These are phyloP conservation scores for Glaciozyma antarctica DNA, from an alignment of 768 basidiomycete genomes.

Conservation along the genomic window DNA sequence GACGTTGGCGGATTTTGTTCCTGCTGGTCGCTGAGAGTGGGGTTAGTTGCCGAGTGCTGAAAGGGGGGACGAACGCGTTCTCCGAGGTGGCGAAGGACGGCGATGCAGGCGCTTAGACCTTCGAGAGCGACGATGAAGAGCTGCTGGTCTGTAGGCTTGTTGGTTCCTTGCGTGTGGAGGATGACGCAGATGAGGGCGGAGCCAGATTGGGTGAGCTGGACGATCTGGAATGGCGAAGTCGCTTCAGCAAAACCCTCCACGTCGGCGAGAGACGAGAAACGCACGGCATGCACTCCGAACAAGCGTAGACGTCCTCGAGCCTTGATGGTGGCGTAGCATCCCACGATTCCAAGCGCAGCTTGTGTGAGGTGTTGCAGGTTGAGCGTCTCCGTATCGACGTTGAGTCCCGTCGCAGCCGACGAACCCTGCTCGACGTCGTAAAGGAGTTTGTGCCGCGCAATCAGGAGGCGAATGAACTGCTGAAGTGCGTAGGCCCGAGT, in stretches of 20 bases:
- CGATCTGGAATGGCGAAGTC: neutral
- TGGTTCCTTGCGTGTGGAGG: neutral
- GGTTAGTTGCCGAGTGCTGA: no score
- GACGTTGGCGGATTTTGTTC: no score
- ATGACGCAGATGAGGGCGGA: slow-evolving; percentile 1
- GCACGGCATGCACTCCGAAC: neutral
- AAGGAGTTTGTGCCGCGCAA: neutral
- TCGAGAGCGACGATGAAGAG: neutral
- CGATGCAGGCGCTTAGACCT: neutral
- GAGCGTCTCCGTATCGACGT: neutral
- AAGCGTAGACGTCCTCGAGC: neutral
- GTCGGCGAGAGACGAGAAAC: neutral
- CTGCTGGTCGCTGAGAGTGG: no score
- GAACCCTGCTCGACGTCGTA: neutral
- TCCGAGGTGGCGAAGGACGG: neutral
- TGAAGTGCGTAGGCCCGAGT: neutral
- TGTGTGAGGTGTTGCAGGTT: neutral
- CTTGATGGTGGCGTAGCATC: neutral
- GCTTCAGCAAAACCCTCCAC: neutral
- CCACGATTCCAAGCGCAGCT: neutral
- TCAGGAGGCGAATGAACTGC: slow-evolving; percentile 1
- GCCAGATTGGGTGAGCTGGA: neutral
- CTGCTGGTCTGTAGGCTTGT: neutral
- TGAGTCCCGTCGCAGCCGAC: neutral
- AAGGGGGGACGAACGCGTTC: no score